Base-by-base conservation (phyloP, 2,329 filamentous ascomycete genomes). In the Phialophora tarda region DNA sequence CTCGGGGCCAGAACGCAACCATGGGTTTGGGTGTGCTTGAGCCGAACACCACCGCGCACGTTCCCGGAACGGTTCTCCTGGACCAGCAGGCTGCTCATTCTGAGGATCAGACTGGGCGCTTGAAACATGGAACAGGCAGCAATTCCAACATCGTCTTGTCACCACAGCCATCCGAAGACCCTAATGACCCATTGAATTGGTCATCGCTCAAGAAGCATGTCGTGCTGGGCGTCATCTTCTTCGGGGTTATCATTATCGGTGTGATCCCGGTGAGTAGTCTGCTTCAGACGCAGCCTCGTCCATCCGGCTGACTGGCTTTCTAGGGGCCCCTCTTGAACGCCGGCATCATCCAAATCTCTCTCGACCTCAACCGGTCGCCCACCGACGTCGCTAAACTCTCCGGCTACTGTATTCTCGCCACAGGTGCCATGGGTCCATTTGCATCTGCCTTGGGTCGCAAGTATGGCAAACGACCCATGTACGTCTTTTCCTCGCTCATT, bases 381-480 rank as follows among this genome's bases (percentile, higher is more conserved):
- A 69, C 64, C 4, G 58, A 59, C 12, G 38, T 69, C 21, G 61
- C 69, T 12, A 55, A 63, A 41, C 32, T 69, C n/a, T 60, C 67
- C 3, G 64, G 67, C 24, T 71, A 69, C 47, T 56, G 56, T 28
- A 41, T 71, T 17, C 62, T 69, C 5, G 56, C 64, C 28, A 63
- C 67, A 3, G 69, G 64, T 8, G 56, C 60, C 47, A 47, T 58
- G 28, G 63, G 64, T 26, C 60, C 64, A 2, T 66, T 66, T 21
- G 67, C 65, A 32, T 78, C 81, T 11, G 74, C 74, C 10, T 66
- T 81, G 0, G 73, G 78, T 1, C 76, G 75, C 10, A 81, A 79
- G 65, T 81, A 80, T 65, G 80, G 80, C 2, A 78, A 80, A 30
- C 74, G 77, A 5, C 79, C 80, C 0, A 75, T 81, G 4, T 74